Percentiles rank a stretch among this genome's conserved stretches.
Conservation (phyloP, 129 eudicot genomes). For the Ambrosia artemisiifolia region DNA sequence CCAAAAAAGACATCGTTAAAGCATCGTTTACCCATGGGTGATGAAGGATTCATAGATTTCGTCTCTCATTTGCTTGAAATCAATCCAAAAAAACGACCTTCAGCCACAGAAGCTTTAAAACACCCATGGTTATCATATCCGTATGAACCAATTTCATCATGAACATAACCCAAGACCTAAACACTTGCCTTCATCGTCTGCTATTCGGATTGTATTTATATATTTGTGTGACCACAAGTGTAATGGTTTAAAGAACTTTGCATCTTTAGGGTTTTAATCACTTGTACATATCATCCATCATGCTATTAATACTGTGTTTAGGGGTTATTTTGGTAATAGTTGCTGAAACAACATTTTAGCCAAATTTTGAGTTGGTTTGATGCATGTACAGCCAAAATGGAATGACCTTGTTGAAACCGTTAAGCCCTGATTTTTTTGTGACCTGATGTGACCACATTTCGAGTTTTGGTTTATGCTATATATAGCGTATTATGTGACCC, state of each 20-base stretch:
- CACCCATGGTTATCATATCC: constrained; percentile 98
- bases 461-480: background rate
- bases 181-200: constrained; percentile 3
- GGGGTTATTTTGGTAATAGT: constrained; percentile 23
- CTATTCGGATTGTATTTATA: constrained; percentile 23
- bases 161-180: constrained; percentile 23
- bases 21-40: constrained; percentile 96
- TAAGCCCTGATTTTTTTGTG: too few relatives aligned
- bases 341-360: constrained; percentile 11
- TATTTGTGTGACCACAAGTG: constrained; percentile 19
- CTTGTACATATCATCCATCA: constrained; percentile 33
- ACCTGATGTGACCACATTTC: background rate
- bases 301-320: constrained; percentile 27
- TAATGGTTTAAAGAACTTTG: constrained; percentile 11
- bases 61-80: constrained; percentile 86
- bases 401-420: constrained; percentile 5
- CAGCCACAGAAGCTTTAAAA: constrained; percentile 88
- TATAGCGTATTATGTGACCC: background rate
- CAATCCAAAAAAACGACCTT: constrained; percentile 85
- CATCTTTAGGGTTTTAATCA: constrained; percentile 17
- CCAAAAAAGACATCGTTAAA: constrained; percentile 92
- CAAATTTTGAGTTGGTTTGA: constrained; percentile 30
- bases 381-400: constrained; percentile 15
- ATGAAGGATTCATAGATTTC: constrained; percentile 93
- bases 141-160: constrained; percentile 95